phyloP scores from a whole-genome alignment of 768 basidiomycete species.

The Tulasnella sp. region DNA sequence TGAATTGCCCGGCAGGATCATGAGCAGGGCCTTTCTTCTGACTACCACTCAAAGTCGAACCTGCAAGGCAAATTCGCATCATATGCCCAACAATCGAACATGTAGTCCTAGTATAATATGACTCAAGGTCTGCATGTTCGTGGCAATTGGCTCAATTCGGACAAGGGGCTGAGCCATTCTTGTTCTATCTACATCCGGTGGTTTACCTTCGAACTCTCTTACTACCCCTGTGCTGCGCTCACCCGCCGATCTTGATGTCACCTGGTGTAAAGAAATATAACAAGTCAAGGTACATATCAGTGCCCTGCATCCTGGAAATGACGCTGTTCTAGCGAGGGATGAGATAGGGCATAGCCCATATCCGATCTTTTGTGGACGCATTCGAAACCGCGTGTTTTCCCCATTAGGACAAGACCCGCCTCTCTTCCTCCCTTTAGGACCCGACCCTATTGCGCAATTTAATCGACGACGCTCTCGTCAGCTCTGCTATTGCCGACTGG shows the following conservation, averaged over 20 bases:
- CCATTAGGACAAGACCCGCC: constrained; percentile 11
- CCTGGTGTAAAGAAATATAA: neutral
- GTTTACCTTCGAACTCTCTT: neutral
- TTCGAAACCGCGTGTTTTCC: neutral
- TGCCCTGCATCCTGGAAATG: neutral
- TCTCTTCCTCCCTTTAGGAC: neutral
- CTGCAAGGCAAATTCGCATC: neutral
- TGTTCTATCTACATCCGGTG: neutral
- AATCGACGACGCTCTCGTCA: neutral
- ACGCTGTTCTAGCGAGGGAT: neutral
- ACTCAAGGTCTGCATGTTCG: neutral
- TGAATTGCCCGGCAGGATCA: constrained; percentile 2
- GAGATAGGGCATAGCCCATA: neutral
- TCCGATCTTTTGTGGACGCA: neutral
- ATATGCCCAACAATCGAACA: neutral
- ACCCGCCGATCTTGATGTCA: neutral
- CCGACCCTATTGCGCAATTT: neutral
- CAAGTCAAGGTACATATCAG: constrained; percentile 2
- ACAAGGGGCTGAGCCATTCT: neutral
- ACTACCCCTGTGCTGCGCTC: neutral
- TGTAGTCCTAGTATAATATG: neutral
- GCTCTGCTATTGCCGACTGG: constrained; percentile 10
- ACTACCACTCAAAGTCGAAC: neutral
- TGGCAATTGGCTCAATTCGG: neutral
- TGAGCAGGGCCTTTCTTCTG: neutral